Conservation (phyloP, 306 rosid genomes). For the Pyrus betulifolia region DNA sequence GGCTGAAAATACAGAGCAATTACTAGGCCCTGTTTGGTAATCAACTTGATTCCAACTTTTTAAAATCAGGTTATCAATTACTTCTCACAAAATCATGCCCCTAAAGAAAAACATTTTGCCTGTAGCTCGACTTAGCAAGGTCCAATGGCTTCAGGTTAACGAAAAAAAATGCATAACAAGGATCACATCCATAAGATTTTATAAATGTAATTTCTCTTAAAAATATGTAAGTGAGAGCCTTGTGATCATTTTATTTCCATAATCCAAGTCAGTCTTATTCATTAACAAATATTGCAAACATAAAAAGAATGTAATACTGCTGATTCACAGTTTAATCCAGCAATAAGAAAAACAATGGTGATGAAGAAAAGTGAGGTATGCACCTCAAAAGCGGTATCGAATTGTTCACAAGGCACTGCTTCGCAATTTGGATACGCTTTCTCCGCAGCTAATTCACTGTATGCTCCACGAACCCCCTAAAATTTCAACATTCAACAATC, state of each 20-base stretch:
- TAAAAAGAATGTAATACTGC: not conserved
- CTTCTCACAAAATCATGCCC: not conserved
- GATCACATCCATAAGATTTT: not conserved
- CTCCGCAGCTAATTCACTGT: conserved; percentile 82
- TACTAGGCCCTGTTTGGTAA: too few species aligned
- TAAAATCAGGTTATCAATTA: not conserved
- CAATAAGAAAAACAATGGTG: not conserved
- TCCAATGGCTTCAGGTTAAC: not conserved
- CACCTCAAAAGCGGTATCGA: conserved; percentile 86
- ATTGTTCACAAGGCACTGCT: conserved; percentile 93
- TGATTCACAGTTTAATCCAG: not conserved
- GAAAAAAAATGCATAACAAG: not conserved
- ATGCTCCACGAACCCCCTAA: conserved; percentile 91
- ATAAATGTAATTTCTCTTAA: not conserved
- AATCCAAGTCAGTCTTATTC: not conserved
- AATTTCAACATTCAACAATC: conserved; percentile 14
- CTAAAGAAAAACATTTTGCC: not conserved
- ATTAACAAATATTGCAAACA: not conserved
- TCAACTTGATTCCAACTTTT: too few species aligned
- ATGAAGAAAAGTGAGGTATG: not conserved
- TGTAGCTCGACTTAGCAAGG: not conserved
- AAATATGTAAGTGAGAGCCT: not conserved
- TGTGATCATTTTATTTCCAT: not conserved
- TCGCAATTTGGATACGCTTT: conserved; percentile 95
- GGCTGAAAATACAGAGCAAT: not conserved